Conservation (phyloP, 2,329 filamentous ascomycete species). For the Nannizzia gypsea region DNA sequence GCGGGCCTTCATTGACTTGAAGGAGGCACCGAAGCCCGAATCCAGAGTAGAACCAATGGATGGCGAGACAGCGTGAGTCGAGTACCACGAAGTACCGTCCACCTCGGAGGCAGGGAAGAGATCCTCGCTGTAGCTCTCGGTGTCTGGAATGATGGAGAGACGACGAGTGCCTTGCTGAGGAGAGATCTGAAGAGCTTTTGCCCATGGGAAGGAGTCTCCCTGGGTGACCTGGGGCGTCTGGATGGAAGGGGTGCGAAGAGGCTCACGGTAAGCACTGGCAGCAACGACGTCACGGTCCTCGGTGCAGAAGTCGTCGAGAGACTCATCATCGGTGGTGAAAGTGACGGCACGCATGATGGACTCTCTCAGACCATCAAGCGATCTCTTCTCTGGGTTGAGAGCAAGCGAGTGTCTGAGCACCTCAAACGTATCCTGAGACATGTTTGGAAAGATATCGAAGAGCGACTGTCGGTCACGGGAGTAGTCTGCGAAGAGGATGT, state of each 20-base stretch:
- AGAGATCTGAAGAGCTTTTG: slow-evolving; percentile 71
- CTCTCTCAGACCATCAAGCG: slow-evolving; percentile 63
- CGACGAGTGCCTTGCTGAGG: slow-evolving; percentile 62
- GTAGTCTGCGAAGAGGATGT: slow-evolving; percentile 87
- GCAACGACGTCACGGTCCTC: slow-evolving; percentile 65
- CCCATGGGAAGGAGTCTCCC: slow-evolving; percentile 81
- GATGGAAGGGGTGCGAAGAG: slow-evolving; percentile 87
- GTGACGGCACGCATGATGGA: slow-evolving; percentile 68
- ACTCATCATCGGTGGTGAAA: slow-evolving; percentile 90
- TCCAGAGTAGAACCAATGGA: slow-evolving; percentile 76
- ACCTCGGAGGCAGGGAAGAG: slow-evolving; percentile 67
- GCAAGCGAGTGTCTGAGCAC: slow-evolving; percentile 84
- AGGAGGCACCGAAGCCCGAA: slow-evolving; percentile 68
- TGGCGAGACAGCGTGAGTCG: slow-evolving; percentile 61
- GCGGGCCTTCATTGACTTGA: slow-evolving; percentile 56
- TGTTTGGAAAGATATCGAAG: slow-evolving; percentile 95
- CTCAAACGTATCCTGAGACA: slow-evolving; percentile 97
- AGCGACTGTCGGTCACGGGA: slow-evolving; percentile 86
- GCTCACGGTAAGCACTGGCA: slow-evolving; percentile 79
- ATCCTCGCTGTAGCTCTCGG: slow-evolving; percentile 70
- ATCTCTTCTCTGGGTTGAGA: slow-evolving; percentile 79
- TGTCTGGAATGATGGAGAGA: slow-evolving; percentile 71
- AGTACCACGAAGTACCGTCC: slow-evolving; percentile 60
- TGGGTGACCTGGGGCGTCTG: slow-evolving; percentile 71
- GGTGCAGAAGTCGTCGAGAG: slow-evolving; percentile 84